These are phyloP conservation scores for Ceratobasidium theobromae DNA, from an alignment of 1,284 basidiomycete genomes.

Conservation along the genomic window DNA sequence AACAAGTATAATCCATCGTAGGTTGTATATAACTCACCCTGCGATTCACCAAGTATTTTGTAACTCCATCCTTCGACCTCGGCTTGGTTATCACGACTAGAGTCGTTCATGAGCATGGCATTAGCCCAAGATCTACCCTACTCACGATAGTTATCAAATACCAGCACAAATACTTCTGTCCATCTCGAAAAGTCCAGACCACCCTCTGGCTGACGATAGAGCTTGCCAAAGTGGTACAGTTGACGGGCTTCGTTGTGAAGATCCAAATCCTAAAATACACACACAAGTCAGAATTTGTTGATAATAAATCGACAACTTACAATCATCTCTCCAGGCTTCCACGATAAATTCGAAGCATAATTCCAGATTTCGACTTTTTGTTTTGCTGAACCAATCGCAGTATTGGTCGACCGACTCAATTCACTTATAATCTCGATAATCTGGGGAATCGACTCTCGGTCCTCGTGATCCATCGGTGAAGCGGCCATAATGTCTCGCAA, in stretches of 20 bases:
- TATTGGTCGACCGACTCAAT: slow-evolving; percentile 81
- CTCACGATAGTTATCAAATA: slow-evolving; percentile 93
- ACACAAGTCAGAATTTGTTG: slow-evolving; percentile 12
- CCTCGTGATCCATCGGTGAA: slow-evolving; percentile 72
- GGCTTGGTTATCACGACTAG: slow-evolving; percentile 86
- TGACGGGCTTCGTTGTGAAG: slow-evolving; percentile 79
- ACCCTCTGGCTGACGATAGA: slow-evolving; percentile 83
- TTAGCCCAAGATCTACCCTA: slow-evolving; percentile 31
- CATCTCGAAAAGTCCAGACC: slow-evolving; percentile 77
- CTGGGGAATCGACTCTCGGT: slow-evolving; percentile 74
- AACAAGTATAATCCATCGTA: neutral
- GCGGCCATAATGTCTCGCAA: slow-evolving; percentile 76
- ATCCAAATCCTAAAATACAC: slow-evolving; percentile 76
- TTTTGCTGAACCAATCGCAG: slow-evolving; percentile 78
- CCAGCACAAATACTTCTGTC: slow-evolving; percentile 81
- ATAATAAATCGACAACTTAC: slow-evolving; percentile 52
- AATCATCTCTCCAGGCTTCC: slow-evolving; percentile 75
- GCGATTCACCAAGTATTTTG: slow-evolving; percentile 76
- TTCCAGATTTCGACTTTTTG: slow-evolving; percentile 86
- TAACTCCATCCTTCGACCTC: slow-evolving; percentile 69
- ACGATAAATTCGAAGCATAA: slow-evolving; percentile 75
- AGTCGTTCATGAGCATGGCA: slow-evolving; percentile 23
- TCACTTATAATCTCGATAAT: slow-evolving; percentile 83
- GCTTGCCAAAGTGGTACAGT: slow-evolving; percentile 77
- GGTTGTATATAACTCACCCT: slow-evolving; percentile 60